Evolutionary conservation across 805 yeast genomes (phyloP).

Genomic region (Yamadazyma philogaea): DNA sequence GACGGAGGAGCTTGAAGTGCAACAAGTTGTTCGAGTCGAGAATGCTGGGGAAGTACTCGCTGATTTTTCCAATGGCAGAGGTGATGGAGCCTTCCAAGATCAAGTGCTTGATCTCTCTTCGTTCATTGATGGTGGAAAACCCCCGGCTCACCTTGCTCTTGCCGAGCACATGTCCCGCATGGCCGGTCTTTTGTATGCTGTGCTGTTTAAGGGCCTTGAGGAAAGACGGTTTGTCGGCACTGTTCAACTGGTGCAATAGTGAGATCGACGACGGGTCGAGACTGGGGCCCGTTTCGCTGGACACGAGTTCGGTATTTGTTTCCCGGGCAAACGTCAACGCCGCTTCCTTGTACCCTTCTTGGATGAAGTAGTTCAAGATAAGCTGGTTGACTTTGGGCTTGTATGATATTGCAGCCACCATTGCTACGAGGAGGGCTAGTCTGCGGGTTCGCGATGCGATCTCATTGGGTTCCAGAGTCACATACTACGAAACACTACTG

Average conservation of each 20-base stretch:
- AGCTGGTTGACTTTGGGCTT: conserved; percentile 46
- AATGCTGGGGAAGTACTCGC: conserved; percentile 59
- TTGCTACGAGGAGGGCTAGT: background rate
- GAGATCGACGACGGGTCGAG: conserved; percentile 3
- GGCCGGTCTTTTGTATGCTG: conserved; percentile 7
- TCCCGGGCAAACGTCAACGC: conserved; percentile 62
- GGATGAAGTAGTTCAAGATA: conserved; percentile 69
- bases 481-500: too few relatives aligned
- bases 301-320: conserved; percentile 30
- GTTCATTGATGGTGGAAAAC: conserved; percentile 48
- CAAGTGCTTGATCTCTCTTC: conserved; percentile 51
- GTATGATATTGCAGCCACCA: conserved; percentile 2
- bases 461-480: background rate
- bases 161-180: background rate
- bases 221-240: conserved; percentile 16
- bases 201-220: conserved; percentile 11
- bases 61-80: conserved; percentile 54
- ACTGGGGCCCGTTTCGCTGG: background rate
- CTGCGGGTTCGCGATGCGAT: conserved; percentile 1
- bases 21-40: conserved; percentile 60
- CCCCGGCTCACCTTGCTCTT: conserved; percentile 24
- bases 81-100: conserved; percentile 62
- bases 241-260: conserved; percentile 12
- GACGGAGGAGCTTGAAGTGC: conserved; percentile 68
- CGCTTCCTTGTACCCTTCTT: conserved; percentile 74